phyloP scores from a whole-genome alignment of 1,139 yeast species.

The Zhuliangozyma parablackwelliae region DNA sequence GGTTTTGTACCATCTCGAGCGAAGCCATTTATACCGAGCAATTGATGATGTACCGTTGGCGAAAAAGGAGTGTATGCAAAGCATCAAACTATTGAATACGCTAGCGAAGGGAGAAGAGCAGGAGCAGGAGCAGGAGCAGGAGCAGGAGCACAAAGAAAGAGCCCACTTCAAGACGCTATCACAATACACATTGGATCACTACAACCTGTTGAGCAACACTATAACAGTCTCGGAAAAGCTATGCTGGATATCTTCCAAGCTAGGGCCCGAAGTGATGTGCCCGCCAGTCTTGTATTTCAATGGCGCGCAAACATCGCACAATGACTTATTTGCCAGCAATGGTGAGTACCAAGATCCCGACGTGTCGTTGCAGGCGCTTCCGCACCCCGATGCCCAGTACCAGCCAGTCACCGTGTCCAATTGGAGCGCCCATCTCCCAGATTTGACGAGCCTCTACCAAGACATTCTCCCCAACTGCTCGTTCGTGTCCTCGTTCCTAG shows the following conservation, averaged over 20 bases:
- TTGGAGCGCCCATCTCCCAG: slow-evolving; percentile 15
- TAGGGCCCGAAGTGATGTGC: slow-evolving; percentile 19
- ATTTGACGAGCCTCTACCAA: slow-evolving; percentile 37
- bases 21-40: slow-evolving; percentile 14
- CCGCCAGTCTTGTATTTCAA: slow-evolving; percentile 33
- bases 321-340: slow-evolving; percentile 8
- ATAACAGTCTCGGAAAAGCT: slow-evolving; percentile 19
- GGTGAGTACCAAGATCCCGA: slow-evolving; percentile 2
- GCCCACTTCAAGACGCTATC: slow-evolving; percentile 13
- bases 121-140: slow-evolving; percentile 2
- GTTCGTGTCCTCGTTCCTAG: slow-evolving; percentile 61
- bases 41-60: slow-evolving; percentile 14
- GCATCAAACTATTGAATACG: slow-evolving; percentile 23
- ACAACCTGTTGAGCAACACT: slow-evolving; percentile 13
- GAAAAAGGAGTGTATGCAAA: slow-evolving; percentile 18
- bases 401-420: slow-evolving; percentile 11
- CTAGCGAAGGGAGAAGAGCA: slow-evolving; percentile 6
- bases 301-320: slow-evolving; percentile 11
- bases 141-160: no score
- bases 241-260: slow-evolving; percentile 43
- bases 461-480: slow-evolving; percentile 71
- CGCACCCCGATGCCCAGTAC: slow-evolving; percentile 15
- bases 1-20: slow-evolving; percentile 11
- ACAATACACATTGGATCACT: slow-evolving; percentile 16
- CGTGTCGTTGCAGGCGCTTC: slow-evolving; percentile 12